Evolutionary conservation across 2,329 filamentous ascomycete species (phyloP).

Genomic region (Colletotrichum sublineola): DNA sequence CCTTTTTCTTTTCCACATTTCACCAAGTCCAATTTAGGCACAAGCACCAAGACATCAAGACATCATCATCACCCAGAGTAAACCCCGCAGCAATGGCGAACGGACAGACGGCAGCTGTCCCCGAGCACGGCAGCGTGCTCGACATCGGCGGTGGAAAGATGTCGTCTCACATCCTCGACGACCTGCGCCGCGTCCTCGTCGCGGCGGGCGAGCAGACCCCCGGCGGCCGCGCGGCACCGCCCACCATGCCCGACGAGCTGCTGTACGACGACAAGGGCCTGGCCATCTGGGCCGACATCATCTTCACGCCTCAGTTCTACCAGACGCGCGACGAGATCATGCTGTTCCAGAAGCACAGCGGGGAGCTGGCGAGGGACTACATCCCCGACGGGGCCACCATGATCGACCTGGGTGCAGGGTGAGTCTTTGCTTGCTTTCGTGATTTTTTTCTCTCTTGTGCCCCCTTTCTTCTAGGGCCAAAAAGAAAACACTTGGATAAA

Average conservation of each 20-base stretch:
- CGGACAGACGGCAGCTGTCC: constrained; percentile 21
- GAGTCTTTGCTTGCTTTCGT: constrained; percentile 42
- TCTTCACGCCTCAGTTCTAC: constrained; percentile 56
- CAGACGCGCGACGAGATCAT: constrained; percentile 57
- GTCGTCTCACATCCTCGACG: constrained; percentile 47
- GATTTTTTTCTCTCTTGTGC: background rate
- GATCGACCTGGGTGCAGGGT: constrained; percentile 59
- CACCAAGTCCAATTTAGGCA: background rate
- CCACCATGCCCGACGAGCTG: constrained; percentile 55
- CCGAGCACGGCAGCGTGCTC: constrained; percentile 51
- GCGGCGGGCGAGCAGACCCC: background rate
- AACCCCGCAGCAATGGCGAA: background rate
- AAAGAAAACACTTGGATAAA: background rate
- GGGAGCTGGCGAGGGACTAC: constrained; percentile 51
- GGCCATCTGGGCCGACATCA: constrained; percentile 57
- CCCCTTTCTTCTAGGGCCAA: constrained; percentile 24
- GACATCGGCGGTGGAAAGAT: constrained; percentile 56
- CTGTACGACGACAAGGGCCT: constrained; percentile 56
- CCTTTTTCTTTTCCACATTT: no score
- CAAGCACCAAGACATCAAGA: background rate
- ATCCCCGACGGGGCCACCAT: constrained; percentile 50
- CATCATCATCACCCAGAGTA: background rate
- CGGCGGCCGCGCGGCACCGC: constrained; percentile 45
- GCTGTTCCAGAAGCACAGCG: constrained; percentile 52
- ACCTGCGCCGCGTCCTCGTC: constrained; percentile 43